These are phyloP conservation scores for Suillus fuscotomentosus DNA, from an alignment of 768 basidiomycete species.

Conservation along the genomic window DNA sequence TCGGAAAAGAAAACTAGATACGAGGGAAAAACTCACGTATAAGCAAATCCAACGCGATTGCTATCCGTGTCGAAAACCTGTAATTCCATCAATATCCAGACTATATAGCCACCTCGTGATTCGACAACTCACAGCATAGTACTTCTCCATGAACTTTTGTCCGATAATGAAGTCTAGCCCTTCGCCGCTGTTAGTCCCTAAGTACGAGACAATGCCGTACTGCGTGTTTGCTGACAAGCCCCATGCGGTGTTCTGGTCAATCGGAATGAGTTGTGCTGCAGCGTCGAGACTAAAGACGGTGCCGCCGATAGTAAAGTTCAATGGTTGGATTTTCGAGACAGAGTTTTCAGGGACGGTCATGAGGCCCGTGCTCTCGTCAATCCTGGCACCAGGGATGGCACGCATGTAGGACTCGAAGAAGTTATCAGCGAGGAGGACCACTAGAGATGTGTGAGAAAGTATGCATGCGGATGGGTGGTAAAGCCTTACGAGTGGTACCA, in stretches of 20 bases:
- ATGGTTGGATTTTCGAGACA: conserved; percentile 2
- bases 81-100: not conserved
- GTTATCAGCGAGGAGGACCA: conserved; percentile 14
- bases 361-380: not conserved
- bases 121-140: conserved; percentile 5
- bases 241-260: conserved; percentile 5
- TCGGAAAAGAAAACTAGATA: not conserved
- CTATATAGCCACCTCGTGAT: too few relatives aligned
- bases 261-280: conserved; percentile 6
- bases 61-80: conserved; percentile 23
- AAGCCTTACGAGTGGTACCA: conserved; percentile 15
- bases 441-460: not conserved
- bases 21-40: conserved; percentile 18
- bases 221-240: not conserved
- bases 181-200: conserved; percentile 5
- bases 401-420: conserved; percentile 1
- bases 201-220: conserved; percentile 5
- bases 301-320: conserved; percentile 7
- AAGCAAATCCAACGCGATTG: conserved; percentile 18
- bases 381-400: conserved; percentile 3
- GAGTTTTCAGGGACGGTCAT: not conserved
- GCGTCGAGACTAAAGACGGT: conserved; percentile 5
- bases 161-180: conserved; percentile 4
- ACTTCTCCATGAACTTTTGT: conserved; percentile 9
- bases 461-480: not conserved